A percentile compares a stretch with the other conserved stretches of the same genome.
phyloP scores from a whole-genome alignment of 1,284 basidiomycete genomes.

The Cryptococcus sp. region DNA sequence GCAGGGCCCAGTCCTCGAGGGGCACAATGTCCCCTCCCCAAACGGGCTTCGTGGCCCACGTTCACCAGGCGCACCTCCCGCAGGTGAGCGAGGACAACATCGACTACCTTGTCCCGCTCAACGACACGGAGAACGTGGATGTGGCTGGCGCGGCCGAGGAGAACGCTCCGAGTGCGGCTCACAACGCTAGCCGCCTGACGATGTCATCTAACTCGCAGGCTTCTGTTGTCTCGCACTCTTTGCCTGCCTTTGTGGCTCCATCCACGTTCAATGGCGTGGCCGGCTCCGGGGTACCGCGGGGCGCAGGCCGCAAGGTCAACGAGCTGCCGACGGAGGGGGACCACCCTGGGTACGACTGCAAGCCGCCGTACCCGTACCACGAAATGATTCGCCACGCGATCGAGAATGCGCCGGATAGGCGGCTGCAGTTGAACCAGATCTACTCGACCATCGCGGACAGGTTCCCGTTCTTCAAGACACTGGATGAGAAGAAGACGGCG shows the following conservation, averaged over 20 bases:
- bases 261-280: not conserved
- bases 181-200: conserved; percentile 4
- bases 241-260: conserved; percentile 4
- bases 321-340: conserved; percentile 42
- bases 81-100: conserved; percentile 23
- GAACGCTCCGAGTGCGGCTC: not conserved
- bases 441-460: conserved; percentile 46
- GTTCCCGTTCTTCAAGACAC: conserved; percentile 50
- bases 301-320: conserved; percentile 33
- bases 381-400: conserved; percentile 50
- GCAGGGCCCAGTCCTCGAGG: conserved; percentile 11
- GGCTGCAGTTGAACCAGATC: conserved; percentile 49
- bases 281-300: not conserved
- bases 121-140: conserved; percentile 14
- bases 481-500: conserved; percentile 48
- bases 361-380: conserved; percentile 49
- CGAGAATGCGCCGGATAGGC: conserved; percentile 40
- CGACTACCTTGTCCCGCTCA: conserved; percentile 23
- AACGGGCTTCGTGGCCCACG: conserved; percentile 3
- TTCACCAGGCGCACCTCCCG: conserved; percentile 8
- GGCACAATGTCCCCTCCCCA: conserved; percentile 25
- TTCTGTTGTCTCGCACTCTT: conserved; percentile 24
- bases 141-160: not conserved
- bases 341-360: conserved; percentile 45
- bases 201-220: conserved; percentile 30